A percentile compares a stretch with the other conserved stretches of the same genome.
phyloP scores from a whole-genome alignment of 805 yeast species.

The Hanseniaspora guilliermondii region DNA sequence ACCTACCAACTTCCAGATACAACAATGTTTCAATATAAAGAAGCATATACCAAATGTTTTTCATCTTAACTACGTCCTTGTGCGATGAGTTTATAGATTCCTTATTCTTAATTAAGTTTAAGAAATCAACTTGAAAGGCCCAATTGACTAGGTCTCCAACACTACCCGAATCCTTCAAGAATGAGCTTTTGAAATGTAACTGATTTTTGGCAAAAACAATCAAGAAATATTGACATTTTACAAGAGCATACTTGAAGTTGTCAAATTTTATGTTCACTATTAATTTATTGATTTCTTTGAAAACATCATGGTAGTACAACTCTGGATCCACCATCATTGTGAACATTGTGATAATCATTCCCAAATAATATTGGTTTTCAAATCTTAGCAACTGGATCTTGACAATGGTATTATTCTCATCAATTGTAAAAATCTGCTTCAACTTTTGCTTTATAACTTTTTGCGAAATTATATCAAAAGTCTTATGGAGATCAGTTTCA shows the following conservation, averaged over 20 bases:
- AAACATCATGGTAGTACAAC: slow-evolving; percentile 1
- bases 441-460: neutral
- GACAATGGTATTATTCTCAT: neutral
- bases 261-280: neutral
- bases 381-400: neutral
- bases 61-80: neutral
- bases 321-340: slow-evolving; percentile 12
- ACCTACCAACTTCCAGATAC: slow-evolving; percentile 3
- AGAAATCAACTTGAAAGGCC: neutral
- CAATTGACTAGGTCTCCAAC: neutral
- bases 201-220: slow-evolving; percentile 1
- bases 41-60: neutral
- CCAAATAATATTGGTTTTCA: slow-evolving; percentile 5
- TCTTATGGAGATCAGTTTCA: neutral
- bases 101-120: neutral
- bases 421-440: neutral
- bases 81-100: neutral
- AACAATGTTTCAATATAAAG: slow-evolving; percentile 4
- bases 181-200: slow-evolving; percentile 2
- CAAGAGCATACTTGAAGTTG: neutral
- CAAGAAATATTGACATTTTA: neutral
- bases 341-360: neutral
- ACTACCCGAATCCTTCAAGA: neutral
- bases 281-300: neutral
- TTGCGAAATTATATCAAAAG: neutral